These are phyloP conservation scores for Eucalyptus urophylla DNA, from an alignment of 345 rosid species.

Conservation along the genomic window DNA sequence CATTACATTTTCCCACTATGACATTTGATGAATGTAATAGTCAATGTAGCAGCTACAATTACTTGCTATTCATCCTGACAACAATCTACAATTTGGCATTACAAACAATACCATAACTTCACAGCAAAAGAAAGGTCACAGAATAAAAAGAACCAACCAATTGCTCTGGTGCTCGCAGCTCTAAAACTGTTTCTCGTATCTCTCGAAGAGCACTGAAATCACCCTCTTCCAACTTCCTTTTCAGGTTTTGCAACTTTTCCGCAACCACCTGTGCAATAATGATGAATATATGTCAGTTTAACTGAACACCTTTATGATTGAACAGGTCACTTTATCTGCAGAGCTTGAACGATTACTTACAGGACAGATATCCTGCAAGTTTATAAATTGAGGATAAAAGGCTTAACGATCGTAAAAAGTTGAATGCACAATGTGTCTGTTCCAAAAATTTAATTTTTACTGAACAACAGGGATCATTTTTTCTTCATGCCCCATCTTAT, in stretches of 20 bases:
- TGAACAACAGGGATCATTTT: background rate
- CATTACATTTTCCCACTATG: background rate
- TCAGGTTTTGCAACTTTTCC: slow-evolving; percentile 39
- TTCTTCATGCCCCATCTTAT: background rate
- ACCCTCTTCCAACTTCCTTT: slow-evolving; percentile 52
- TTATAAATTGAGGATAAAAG: background rate
- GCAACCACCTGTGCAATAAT: slow-evolving; percentile 49
- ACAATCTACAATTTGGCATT: background rate
- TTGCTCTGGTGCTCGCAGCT: slow-evolving; percentile 56
- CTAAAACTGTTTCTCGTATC: slow-evolving; percentile 66
- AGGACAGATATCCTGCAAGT: background rate
- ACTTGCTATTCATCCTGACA: background rate
- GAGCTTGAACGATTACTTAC: background rate
- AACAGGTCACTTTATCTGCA: background rate
- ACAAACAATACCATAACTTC: background rate
- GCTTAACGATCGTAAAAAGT: background rate
- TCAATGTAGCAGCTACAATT: background rate
- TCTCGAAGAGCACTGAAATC: slow-evolving; percentile 47
- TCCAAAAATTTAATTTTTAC: background rate
- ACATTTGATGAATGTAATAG: background rate
- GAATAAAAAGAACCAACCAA: slow-evolving; percentile 37
- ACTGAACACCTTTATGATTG: background rate
- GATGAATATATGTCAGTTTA: background rate
- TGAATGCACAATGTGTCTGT: background rate
- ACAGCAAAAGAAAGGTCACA: background rate